These are phyloP conservation scores for Apophysomyces variabilis DNA, from an alignment of 371 early-diverging fungal species.

Conservation along the genomic window DNA sequence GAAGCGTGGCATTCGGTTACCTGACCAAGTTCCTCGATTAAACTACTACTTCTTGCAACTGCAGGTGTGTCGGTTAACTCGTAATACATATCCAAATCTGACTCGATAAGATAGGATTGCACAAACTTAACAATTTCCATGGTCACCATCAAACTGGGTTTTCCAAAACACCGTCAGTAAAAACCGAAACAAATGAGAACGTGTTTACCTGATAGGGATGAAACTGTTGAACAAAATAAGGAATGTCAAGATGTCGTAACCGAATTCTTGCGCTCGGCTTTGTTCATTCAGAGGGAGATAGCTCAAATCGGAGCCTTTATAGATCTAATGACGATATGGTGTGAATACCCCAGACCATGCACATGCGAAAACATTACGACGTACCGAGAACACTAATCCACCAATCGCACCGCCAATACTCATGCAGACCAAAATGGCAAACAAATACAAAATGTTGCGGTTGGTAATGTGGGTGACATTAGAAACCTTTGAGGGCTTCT, in stretches of 20 bases:
- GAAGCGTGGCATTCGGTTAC: conserved; percentile 16
- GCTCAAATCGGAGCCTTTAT: conserved; percentile 36
- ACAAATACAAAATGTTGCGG: conserved; percentile 90
- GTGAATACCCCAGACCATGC: background rate
- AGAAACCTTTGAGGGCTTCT: conserved; percentile 55
- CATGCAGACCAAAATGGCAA: conserved; percentile 83
- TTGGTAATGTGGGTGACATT: conserved; percentile 90
- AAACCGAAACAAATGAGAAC: no score
- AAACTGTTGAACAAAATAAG: conserved; percentile 90
- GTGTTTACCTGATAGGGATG: conserved; percentile 78
- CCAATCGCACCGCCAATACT: conserved; percentile 86
- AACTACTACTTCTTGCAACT: conserved; percentile 82
- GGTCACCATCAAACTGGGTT: conserved; percentile 81
- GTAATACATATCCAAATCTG: conserved; percentile 88
- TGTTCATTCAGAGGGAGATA: conserved; percentile 37
- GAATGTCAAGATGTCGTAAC: conserved; percentile 82
- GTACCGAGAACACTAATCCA: conserved; percentile 62
- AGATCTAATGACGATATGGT: conserved; percentile 30
- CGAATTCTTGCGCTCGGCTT: conserved; percentile 55
- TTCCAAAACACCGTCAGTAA: background rate
- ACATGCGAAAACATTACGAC: background rate
- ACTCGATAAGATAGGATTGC: conserved; percentile 79
- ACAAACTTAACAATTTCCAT: conserved; percentile 92
- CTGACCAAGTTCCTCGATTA: conserved; percentile 95
- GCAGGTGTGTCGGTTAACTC: conserved; percentile 85